A percentile compares a stretch with the other conserved stretches of the same genome.
These are phyloP conservation scores for Teunomyces atbi DNA, from an alignment of 805 yeast species.

Conservation along the genomic window DNA sequence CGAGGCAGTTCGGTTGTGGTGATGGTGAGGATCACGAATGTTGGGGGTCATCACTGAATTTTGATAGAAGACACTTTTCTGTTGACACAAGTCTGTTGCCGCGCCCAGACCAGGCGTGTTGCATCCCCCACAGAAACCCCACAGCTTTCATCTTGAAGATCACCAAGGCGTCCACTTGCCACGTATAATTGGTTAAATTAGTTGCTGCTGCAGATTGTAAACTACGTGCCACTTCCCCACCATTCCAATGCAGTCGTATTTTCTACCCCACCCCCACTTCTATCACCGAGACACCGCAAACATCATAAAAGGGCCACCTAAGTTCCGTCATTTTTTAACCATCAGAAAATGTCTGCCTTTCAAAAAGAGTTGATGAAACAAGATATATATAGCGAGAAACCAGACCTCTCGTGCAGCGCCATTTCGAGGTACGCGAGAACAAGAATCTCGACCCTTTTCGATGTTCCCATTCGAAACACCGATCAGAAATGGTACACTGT, in stretches of 20 bases:
- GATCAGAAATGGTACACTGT: slow-evolving; percentile 2
- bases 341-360: neutral
- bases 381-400: slow-evolving; percentile 1
- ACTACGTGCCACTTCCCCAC: neutral
- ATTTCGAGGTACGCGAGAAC: slow-evolving; percentile 11
- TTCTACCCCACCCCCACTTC: neutral
- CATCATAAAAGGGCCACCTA: neutral
- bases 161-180: neutral
- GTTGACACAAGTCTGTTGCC: no score
- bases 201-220: neutral
- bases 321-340: no score
- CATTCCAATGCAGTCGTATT: neutral
- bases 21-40: no score
- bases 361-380: neutral
- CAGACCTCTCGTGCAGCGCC: neutral
- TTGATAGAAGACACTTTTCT: no score
- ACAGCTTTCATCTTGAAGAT: no score
- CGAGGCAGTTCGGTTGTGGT: no score
- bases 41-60: no score
- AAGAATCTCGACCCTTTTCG: slow-evolving; percentile 17
- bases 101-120: no score
- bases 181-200: neutral
- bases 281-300: neutral
- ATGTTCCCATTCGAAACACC: slow-evolving; percentile 12
- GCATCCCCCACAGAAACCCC: no score